Percentiles rank a stretch among this genome's conserved stretches.
Conservation (phyloP, 495 filamentous ascomycete species). For the Sphaerosporella brunnea region DNA sequence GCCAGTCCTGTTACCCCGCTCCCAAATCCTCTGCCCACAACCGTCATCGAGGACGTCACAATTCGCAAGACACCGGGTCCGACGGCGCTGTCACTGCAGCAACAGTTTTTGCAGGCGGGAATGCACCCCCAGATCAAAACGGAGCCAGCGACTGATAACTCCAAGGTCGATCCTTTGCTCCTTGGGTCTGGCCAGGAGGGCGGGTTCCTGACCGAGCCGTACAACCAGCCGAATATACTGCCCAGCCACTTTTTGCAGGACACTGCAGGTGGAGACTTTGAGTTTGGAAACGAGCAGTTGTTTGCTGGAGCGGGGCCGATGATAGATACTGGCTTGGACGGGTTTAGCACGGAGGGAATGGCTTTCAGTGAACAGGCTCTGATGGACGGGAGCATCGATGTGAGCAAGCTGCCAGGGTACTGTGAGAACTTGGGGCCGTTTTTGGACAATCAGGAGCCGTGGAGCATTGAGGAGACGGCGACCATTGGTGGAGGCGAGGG, state of each 20-base stretch:
- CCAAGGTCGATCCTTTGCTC: conserved; percentile 26
- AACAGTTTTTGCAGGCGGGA: neutral
- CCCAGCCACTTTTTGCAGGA: conserved; percentile 12
- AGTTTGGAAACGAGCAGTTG: neutral
- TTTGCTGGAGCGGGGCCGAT: neutral
- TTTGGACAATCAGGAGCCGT: conserved; percentile 19
- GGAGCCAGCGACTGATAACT: conserved; percentile 20
- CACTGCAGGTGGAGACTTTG: conserved; percentile 1
- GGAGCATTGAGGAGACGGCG: conserved; percentile 6
- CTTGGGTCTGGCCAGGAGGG: conserved; percentile 10
- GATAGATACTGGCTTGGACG: neutral
- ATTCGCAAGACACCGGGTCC: conserved; percentile 32
- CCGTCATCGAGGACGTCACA: conserved; percentile 35
- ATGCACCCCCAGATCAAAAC: neutral
- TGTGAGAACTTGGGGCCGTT: conserved; percentile 23
- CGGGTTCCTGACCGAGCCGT: conserved; percentile 2
- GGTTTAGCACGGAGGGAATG: neutral
- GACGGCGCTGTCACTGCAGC: conserved; percentile 9
- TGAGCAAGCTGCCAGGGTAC: conserved; percentile 20
- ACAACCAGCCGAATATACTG: conserved; percentile 7
- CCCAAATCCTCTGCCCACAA: conserved; percentile 26
- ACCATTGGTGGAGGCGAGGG: neutral
- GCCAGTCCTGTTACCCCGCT: conserved; percentile 25
- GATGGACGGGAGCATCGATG: no score
- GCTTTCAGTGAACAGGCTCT: neutral